These are phyloP conservation scores for Eimeria falciformis DNA, from an alignment of 169 alveolate species.

Conservation along the genomic window DNA sequence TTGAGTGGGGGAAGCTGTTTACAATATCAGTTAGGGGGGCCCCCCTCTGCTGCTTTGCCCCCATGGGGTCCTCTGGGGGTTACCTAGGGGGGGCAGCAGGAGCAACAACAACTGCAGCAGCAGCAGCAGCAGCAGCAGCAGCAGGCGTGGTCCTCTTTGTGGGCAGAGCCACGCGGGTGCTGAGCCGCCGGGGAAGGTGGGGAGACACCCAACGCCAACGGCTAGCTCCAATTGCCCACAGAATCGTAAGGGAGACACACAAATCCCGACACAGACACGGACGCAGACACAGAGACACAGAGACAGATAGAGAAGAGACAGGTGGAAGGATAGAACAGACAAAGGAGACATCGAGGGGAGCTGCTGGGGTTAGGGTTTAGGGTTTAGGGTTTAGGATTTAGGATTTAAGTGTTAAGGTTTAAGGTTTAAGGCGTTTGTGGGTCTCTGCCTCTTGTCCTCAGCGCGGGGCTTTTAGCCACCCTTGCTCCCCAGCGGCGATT, in stretches of 20 bases:
- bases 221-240: neutral
- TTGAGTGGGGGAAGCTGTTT: slow-evolving; percentile 25
- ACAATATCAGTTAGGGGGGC: neutral
- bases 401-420: slow-evolving; percentile 39
- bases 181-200: slow-evolving; percentile 57
- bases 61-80: slow-evolving; percentile 26
- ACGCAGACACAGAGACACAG: neutral
- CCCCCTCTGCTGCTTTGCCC: slow-evolving; percentile 35
- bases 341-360: slow-evolving; percentile 3
- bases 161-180: slow-evolving; percentile 67
- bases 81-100: neutral
- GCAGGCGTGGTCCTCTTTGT: slow-evolving; percentile 54
- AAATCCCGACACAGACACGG: neutral
- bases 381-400: slow-evolving; percentile 22
- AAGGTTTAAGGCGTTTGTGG: slow-evolving; percentile 22
- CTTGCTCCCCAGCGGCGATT: slow-evolving; percentile 68
- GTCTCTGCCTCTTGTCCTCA: slow-evolving; percentile 31
- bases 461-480: slow-evolving; percentile 70
- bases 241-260: neutral
- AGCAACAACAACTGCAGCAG: slow-evolving; percentile 31
- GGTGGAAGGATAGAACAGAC: neutral
- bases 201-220: too few relatives aligned
- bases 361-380: slow-evolving; percentile 4
- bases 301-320: neutral
- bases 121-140: slow-evolving; percentile 40